phyloP scores from a whole-genome alignment of 441 rosid species.

The Cnidoscolus chayamansa region DNA sequence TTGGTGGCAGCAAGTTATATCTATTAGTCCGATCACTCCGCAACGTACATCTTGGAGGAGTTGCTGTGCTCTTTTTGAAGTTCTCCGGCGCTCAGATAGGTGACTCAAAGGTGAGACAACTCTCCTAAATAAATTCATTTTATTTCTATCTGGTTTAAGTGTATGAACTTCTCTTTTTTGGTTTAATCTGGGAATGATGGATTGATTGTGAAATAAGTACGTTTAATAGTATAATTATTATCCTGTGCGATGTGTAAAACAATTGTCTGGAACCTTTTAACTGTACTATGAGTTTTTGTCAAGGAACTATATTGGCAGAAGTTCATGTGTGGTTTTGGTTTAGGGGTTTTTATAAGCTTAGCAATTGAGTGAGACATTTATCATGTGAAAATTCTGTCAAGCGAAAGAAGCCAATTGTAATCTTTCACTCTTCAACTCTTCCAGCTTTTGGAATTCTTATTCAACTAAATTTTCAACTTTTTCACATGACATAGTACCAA shows the following conservation, averaged over 20 bases:
- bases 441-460: too few relatives aligned
- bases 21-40: slow-evolving; percentile 25
- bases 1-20: slow-evolving; percentile 35
- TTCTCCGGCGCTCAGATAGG: slow-evolving; percentile 38
- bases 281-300: not conserved
- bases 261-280: not conserved
- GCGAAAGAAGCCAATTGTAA: not conserved
- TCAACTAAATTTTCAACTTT: not conserved
- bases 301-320: not conserved
- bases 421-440: not conserved
- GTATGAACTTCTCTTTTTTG: not conserved
- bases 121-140: not conserved
- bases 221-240: not conserved
- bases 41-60: slow-evolving; percentile 61
- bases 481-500: not conserved
- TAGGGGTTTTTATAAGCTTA: not conserved
- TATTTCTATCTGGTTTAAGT: not conserved
- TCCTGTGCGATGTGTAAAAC: not conserved
- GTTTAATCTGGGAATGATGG: not conserved
- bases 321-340: not conserved
- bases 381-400: too few relatives aligned
- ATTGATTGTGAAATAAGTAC: not conserved
- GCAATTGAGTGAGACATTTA: not conserved
- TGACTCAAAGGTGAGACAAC: slow-evolving; percentile 34
- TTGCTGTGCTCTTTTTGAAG: slow-evolving; percentile 75